phyloP scores from a whole-genome alignment of 169 alveolate genomes.

The Plasmodium berghei region DNA sequence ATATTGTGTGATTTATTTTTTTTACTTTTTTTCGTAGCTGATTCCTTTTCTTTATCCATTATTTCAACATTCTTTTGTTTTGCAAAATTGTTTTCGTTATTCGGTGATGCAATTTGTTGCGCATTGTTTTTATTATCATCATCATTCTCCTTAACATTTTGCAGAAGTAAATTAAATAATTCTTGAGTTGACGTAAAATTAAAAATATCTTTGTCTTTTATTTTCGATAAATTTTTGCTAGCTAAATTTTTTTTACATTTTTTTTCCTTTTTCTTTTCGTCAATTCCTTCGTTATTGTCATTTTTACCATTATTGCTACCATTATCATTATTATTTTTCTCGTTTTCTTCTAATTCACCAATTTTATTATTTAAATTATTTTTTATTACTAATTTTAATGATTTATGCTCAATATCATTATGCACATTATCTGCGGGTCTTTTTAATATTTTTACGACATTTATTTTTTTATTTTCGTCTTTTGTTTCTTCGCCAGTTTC shows the following conservation, averaged over 20 bases:
- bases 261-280: conserved; percentile 11
- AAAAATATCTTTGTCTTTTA: conserved; percentile 31
- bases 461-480: conserved; percentile 15
- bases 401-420: not conserved
- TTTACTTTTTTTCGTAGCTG: not conserved
- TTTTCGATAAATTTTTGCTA: not conserved
- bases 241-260: conserved; percentile 4
- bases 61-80: not conserved
- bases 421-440: conserved; percentile 35
- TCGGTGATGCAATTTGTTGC: not conserved
- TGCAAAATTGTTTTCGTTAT: not conserved
- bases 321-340: not conserved
- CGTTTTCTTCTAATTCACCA: not conserved
- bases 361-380: not conserved
- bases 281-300: not conserved
- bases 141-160: conserved; percentile 47
- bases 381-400: not conserved
- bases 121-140: not conserved
- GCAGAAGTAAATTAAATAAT: conserved; percentile 42
- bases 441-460: conserved; percentile 32
- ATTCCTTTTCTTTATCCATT: not conserved
- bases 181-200: conserved; percentile 69
- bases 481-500: conserved; percentile 12
- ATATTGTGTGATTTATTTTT: not conserved
- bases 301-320: not conserved